A percentile compares a stretch with the other conserved stretches of the same genome.
These are phyloP conservation scores for Claviceps pazoutovae DNA, from an alignment of 2,329 filamentous ascomycete species.

Conservation along the genomic window DNA sequence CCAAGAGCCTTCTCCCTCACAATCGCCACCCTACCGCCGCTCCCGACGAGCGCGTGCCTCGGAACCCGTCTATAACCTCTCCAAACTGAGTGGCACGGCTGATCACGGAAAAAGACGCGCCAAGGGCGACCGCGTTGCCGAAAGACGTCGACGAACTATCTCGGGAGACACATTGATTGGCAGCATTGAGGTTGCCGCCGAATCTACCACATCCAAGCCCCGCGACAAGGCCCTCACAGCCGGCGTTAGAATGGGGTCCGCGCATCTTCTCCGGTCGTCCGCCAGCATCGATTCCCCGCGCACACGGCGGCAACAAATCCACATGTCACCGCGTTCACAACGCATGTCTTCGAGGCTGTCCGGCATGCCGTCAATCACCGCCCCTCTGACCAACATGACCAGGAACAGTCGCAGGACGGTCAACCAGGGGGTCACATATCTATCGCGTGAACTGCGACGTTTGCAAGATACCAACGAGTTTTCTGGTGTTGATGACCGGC, in stretches of 20 bases:
- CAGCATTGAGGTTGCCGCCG: constrained; percentile 12
- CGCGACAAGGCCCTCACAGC: constrained; percentile 4
- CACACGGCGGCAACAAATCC: constrained; percentile 19
- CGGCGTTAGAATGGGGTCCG: constrained; percentile 25
- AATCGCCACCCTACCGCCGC: constrained; percentile 24
- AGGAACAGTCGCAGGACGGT: constrained; percentile 46
- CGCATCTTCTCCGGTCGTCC: constrained; percentile 30
- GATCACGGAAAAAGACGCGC: constrained; percentile 43
- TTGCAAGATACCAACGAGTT: constrained; percentile 52
- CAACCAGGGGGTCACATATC: constrained; percentile 31
- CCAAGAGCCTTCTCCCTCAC: constrained; percentile 12
- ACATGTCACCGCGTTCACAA: constrained; percentile 17
- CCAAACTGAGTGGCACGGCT: constrained; percentile 46
- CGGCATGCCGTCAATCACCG: constrained; percentile 27
- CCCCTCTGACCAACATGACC: constrained; percentile 38
- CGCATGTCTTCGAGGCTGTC: constrained; percentile 29
- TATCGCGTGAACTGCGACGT: constrained; percentile 43
- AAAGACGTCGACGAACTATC: constrained; percentile 32
- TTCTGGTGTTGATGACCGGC: constrained; percentile 41
- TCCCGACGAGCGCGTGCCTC: constrained; percentile 41
- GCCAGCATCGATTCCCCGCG: constrained; percentile 22
- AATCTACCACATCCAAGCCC: constrained; percentile 5
- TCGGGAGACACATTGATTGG: constrained; percentile 25
- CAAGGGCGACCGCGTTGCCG: constrained; percentile 33
- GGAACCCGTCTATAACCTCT: constrained; percentile 52